Evolutionary conservation across 345 rosid species (phyloP), one percentile per base, ranked within the genome.

Genomic region (Pelargonium nanum): DNA sequence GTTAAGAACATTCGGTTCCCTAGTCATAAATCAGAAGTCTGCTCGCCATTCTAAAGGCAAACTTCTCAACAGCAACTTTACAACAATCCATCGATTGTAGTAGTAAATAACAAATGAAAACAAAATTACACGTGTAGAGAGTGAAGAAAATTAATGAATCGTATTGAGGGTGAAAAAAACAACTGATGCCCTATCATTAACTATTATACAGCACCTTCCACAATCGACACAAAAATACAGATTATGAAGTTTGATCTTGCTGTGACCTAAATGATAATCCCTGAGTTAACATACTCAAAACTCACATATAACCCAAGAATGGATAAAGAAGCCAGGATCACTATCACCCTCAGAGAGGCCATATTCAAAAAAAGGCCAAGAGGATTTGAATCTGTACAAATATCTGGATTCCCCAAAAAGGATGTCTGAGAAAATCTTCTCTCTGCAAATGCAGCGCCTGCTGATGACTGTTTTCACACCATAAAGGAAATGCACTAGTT

Each of bases 1-100:
- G 32, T 28, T 7, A n/a, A n/a, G n/a, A n/a, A n/a, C n/a, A n/a
- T n/a, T n/a, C n/a, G n/a, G n/a, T n/a, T n/a, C n/a, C n/a, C n/a
- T n/a, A n/a, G n/a, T n/a, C n/a, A n/a, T n/a, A n/a, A n/a, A n/a
- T n/a, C n/a, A n/a, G n/a, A n/a, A n/a, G n/a, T n/a, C n/a, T n/a
- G n/a, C n/a, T n/a, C n/a, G n/a, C n/a, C 32, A 28, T 28, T 7
- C 32, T 2, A 28, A 28, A 51, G 56, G 34, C 24, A 54, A 45
- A 68, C 57, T 32, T 62, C 51, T 57, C 24, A 20, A 30, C 56
- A 44, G 24, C 52, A n/a, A 52, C 26, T 24, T 26, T 26, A 68
- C 69, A 60, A 52, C n/a, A 40, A 53, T 24, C 22, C 7, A 28
- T 28, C 32, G 7, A 28, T 3, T 28, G 32, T 2, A 28, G 32